Base-by-base conservation (phyloP, 352 stramenopile species). In the Pythium utonaiense region DNA sequence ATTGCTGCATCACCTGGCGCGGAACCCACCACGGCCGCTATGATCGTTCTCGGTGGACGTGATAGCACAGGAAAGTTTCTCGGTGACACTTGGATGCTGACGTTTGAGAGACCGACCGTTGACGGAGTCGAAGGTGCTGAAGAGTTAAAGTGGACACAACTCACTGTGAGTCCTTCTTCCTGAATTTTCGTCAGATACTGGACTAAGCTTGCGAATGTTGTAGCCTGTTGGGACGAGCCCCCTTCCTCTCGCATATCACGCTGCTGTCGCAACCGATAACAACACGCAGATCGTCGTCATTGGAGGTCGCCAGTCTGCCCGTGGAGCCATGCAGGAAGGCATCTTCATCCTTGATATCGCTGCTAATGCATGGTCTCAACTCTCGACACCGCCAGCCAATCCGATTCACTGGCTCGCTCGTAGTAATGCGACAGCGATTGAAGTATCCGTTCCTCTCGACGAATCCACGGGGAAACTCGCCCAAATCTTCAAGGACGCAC, bases 311-410 rank as follows among this genome's bases (percentile, higher is more conserved):
- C 67, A 77, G 8, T 53, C 64, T 0, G 45, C 55, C 2, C 40
- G 53, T 17, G 57, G 57, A 36, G 24, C 24, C 14, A 72, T 89
- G 34, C 71, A 76, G 14, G 57, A 71, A 22, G 41, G 31, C 6
- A 66, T 91, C 22, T 61, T 71, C 33, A 41, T 89, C 3, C 66
- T 93, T 17, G 80, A 91, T 53, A 41, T 93, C 30, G 31, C 25
- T 4, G 50, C 64, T 0, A 84, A 78, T 19, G 45, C 73, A 8
- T 93, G 83, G 83, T 66, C 49, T 48, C 70, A 56, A 51, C 6
- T 66, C 21, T 24, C 63, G 13, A 22, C 63, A 1, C 1, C 53
- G 7, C 8, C 22, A 2, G 12, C 55, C 6, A 44, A 10, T 36
- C 49, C 83, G 16, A 36, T 47, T 13, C 51, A 57, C 3, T 59